phyloP scores from a whole-genome alignment of 805 yeast species.

The Wickerhamiella galacta region DNA sequence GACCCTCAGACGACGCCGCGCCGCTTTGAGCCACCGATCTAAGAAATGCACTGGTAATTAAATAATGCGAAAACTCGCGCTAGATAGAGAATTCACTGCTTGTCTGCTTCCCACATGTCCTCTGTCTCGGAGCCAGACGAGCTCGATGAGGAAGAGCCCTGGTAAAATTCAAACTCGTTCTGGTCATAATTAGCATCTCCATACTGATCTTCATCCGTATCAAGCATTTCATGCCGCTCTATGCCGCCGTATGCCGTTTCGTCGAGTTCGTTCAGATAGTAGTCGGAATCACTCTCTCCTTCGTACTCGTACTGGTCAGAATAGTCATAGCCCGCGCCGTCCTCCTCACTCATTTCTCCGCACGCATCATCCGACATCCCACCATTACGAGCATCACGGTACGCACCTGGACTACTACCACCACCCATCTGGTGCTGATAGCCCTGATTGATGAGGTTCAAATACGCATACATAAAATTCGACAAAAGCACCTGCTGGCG shows the following conservation, averaged over 20 bases:
- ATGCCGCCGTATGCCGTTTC: too few species aligned
- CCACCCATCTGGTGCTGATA: conserved; percentile 22
- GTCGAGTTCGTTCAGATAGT: too few species aligned
- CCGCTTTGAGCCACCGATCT: too few species aligned
- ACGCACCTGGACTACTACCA: background rate
- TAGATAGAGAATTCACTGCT: too few species aligned
- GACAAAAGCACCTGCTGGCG: conserved; percentile 85
- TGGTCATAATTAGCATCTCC: conserved; percentile 1
- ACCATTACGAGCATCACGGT: background rate
- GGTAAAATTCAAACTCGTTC: conserved; percentile 6
- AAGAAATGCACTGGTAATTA: too few species aligned
- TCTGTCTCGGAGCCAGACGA: conserved; percentile 4
- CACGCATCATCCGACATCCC: background rate
- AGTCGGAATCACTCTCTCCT: too few species aligned
- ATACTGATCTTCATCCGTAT: background rate
- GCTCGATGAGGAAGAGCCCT: conserved; percentile 5
- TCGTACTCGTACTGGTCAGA: conserved; percentile 6
- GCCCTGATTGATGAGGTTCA: conserved; percentile 83
- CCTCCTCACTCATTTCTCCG: conserved; percentile 1
- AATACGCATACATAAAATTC: conserved; percentile 93
- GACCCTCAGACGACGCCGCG: too few species aligned
- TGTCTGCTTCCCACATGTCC: conserved; percentile 3
- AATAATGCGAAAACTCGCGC: too few species aligned
- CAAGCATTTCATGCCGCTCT: too few species aligned
- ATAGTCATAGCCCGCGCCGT: conserved; percentile 3